Base-by-base conservation (phyloP, 495 filamentous ascomycete genomes). In the Chaetomidium leptoderma region DNA sequence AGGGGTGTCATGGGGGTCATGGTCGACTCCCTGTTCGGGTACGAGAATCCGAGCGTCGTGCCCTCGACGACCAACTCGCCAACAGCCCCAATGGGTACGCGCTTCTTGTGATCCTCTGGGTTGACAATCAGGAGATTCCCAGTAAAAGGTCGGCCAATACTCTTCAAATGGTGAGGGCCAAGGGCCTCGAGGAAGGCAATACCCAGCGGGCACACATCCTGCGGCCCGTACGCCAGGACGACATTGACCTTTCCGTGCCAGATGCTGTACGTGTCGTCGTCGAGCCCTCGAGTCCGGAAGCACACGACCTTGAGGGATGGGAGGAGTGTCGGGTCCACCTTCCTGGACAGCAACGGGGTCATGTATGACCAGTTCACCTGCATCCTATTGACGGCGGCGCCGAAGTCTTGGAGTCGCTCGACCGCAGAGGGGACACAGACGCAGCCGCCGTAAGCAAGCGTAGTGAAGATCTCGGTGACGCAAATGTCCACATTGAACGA, bases 401-500 rank as follows among this genome's bases (percentile, higher is more conserved):
- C 70, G 52, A 72, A 72, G 35, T 68, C 68, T 26, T 63, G 52
- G 16, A 76, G 53, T 26, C 67, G 66, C 51, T 79, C 78, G 0
- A 56, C 47, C 1, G 73, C 64, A 5, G 75, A 77, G 3, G 78
- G 77, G 23, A 82, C 63, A 53, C 78, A 81, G 26, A 82, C 69
- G 53, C 75, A 78, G 19, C 72, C 78, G 6, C 80, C 80, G 21
- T 70, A 61, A 8, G 83, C 82, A 2, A 91, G 70, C 0, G 84
- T 84, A 6, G 83, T 82, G 51, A 88, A 80, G 4, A 87, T 82
- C 54, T 90, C 87, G 4, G 81, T 65, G 19, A 89, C 74, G 42
- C 83, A 82, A 29, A 83, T 79, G 57, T 91, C 88, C 37, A 87
- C 87, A 2, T 83, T 83, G 63, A 83, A 87, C 44, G 83, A 83